phyloP scores from a whole-genome alignment of 2,329 filamentous ascomycete genomes.

The Celoporthe dispersa region DNA sequence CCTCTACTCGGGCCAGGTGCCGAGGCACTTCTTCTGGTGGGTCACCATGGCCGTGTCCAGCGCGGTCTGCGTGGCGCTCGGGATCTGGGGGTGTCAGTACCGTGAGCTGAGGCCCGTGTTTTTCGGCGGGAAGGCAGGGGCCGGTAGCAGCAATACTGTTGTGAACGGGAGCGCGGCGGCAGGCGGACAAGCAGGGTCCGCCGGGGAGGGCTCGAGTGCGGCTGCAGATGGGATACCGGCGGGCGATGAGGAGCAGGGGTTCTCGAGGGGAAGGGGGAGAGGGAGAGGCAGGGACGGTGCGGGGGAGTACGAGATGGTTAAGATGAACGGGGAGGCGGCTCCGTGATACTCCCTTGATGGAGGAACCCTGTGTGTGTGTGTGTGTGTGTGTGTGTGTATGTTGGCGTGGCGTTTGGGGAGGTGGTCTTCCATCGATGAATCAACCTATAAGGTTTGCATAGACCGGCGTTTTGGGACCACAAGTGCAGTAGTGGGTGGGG shows the following conservation, averaged over 20 bases:
- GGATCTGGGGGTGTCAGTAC: conserved; percentile 90
- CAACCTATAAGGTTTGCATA: not conserved
- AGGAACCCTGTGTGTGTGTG: not conserved
- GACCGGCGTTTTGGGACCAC: conserved; percentile 2
- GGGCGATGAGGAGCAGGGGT: conserved; percentile 54
- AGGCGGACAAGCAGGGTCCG: not conserved
- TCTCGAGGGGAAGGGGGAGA: conserved; percentile 53
- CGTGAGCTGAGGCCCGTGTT: conserved; percentile 86
- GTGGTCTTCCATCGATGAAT: not conserved
- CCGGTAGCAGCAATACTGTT: conserved; percentile 41
- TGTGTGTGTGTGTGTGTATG: not conserved
- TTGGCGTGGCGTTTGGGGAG: conserved; percentile 8
- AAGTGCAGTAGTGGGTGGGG: not conserved
- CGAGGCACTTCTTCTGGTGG: conserved; percentile 88
- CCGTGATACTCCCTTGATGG: not conserved
- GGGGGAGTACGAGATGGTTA: conserved; percentile 70
- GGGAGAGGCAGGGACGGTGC: conserved; percentile 58
- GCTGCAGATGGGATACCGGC: conserved; percentile 32
- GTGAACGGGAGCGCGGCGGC: conserved; percentile 32
- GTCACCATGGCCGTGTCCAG: conserved; percentile 55
- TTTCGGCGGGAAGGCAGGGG: conserved; percentile 66
- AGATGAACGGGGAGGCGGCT: conserved; percentile 45
- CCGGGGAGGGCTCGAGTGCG: conserved; percentile 27
- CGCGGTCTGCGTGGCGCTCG: conserved; percentile 59
- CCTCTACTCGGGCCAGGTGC: conserved; percentile 77